Conservation (phyloP, 2,329 filamentous ascomycete genomes). For the Penicillium palitans region DNA sequence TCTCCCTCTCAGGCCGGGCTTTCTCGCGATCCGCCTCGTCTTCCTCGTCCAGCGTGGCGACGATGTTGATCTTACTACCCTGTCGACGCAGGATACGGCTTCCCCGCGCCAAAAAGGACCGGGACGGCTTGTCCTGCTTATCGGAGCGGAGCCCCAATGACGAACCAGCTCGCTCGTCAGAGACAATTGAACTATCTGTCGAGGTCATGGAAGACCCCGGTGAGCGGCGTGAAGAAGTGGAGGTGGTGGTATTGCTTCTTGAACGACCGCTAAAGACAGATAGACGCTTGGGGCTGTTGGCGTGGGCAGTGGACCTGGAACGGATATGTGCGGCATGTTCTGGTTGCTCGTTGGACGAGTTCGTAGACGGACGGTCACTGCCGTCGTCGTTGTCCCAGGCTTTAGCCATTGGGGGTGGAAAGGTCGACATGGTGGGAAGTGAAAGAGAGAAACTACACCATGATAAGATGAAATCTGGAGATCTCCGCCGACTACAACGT, state of each 20-base stretch:
- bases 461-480: constrained; percentile 14
- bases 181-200: constrained; percentile 32
- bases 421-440: constrained; percentile 10
- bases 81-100: constrained; percentile 51
- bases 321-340: constrained; percentile 38
- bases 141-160: constrained; percentile 32
- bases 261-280: constrained; percentile 44
- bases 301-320: constrained; percentile 38
- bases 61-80: constrained; percentile 49
- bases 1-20: constrained; percentile 35
- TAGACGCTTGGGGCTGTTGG: constrained; percentile 41
- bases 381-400: constrained; percentile 28
- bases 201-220: constrained; percentile 48
- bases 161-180: constrained; percentile 35
- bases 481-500: constrained; percentile 9
- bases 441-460: constrained; percentile 9
- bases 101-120: constrained; percentile 45
- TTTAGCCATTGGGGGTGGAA: constrained; percentile 7
- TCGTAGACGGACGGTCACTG: constrained; percentile 33
- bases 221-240: constrained; percentile 49
- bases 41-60: constrained; percentile 43
- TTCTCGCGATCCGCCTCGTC: constrained; percentile 39
- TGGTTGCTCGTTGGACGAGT: constrained; percentile 35
- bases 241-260: constrained; percentile 52
- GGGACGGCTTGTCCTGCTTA: constrained; percentile 38